phyloP scores from a whole-genome alignment of 2,329 filamentous ascomycete species.

The Colletotrichum tanaceti region DNA sequence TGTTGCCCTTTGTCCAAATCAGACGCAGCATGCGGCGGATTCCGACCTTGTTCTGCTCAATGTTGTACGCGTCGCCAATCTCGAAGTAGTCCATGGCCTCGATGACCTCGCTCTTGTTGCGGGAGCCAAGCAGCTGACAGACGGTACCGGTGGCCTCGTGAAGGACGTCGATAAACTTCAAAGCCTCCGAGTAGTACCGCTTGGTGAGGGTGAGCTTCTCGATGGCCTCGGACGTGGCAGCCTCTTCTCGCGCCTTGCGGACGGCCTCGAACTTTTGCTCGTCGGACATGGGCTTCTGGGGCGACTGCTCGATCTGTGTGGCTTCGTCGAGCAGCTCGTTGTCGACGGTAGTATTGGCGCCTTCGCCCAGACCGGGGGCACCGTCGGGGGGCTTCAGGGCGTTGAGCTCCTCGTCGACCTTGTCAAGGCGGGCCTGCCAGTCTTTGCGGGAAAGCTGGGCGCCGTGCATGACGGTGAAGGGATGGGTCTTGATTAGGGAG shows the following conservation, averaged over 20 bases:
- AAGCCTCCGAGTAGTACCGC: constrained; percentile 91
- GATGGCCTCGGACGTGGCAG: constrained; percentile 88
- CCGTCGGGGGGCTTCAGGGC: constrained; percentile 82
- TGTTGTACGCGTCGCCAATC: constrained; percentile 93
- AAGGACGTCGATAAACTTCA: constrained; percentile 92
- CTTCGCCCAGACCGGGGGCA: constrained; percentile 77
- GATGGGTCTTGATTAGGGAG: constrained; percentile 91
- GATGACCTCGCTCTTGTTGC: constrained; percentile 98
- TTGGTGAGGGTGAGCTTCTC: constrained; percentile 88
- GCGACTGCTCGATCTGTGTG: constrained; percentile 77
- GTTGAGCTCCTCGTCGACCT: constrained; percentile 84
- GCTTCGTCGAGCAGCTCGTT: constrained; percentile 86
- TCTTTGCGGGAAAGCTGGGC: constrained; percentile 86
- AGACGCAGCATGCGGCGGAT: constrained; percentile 95
- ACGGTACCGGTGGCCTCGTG: constrained; percentile 84
- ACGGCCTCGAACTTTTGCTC: constrained; percentile 80
- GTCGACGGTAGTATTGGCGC: constrained; percentile 77
- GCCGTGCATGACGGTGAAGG: constrained; percentile 91
- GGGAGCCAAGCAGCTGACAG: constrained; percentile 88
- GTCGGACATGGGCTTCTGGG: constrained; percentile 76
- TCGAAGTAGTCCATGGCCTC: constrained; percentile 99
- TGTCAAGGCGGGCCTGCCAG: constrained; percentile 85
- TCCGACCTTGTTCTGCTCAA: constrained; percentile 90
- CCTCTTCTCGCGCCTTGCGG: constrained; percentile 85
- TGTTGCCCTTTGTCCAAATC: constrained; percentile 99